phyloP scores from a whole-genome alignment of 2,329 filamentous ascomycete genomes.

The Didymella pomorum region DNA sequence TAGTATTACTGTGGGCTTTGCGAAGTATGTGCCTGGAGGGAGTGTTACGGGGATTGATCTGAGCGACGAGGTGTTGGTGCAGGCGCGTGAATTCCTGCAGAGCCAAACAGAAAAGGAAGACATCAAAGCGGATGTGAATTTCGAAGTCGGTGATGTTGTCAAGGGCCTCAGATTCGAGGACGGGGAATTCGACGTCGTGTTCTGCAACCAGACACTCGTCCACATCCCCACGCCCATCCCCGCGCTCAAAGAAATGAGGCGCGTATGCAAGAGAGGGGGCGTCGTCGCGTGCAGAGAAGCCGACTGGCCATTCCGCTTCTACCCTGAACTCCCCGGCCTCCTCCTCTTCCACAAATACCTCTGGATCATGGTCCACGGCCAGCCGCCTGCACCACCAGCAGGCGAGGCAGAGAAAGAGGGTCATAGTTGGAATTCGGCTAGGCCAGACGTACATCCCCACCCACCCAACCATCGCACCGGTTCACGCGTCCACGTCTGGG shows the following conservation, averaged over 20 bases:
- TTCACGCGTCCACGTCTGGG: not conserved
- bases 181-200: not conserved
- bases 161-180: not conserved
- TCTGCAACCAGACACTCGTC: not conserved
- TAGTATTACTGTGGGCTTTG: not conserved
- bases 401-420: no score
- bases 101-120: not conserved
- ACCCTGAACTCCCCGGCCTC: not conserved
- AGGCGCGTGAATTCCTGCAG: not conserved
- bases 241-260: not conserved
- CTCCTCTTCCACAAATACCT: not conserved
- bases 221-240: not conserved
- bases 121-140: not conserved
- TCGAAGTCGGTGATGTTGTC: not conserved
- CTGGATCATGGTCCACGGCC: not conserved
- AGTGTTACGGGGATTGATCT: not conserved
- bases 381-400: no score
- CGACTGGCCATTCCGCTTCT: not conserved
- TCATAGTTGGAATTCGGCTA: not conserved
- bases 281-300: not conserved
- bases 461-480: not conserved
- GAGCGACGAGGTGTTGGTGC: not conserved
- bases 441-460: not conserved
- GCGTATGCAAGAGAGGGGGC: not conserved
- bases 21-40: not conserved